Evolutionary conservation across 164 flowering plant genomes (phyloP).

Genomic region (Vitis cinerea): DNA sequence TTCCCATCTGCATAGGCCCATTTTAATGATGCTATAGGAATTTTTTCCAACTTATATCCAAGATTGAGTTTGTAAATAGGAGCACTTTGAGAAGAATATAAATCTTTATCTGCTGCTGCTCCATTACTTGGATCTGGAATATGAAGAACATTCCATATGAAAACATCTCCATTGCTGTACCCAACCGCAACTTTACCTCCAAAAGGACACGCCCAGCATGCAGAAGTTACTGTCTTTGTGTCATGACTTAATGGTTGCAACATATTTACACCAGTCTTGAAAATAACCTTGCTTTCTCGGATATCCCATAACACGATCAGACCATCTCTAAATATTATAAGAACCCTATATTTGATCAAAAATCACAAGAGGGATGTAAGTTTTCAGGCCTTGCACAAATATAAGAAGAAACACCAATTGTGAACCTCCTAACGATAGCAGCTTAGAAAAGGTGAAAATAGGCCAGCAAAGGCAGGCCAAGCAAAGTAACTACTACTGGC

Average conservation of each 20-base stretch:
- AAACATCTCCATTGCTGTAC: constrained; percentile 75
- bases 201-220: constrained; percentile 84
- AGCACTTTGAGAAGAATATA: constrained; percentile 31
- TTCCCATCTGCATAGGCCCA: constrained; percentile 76
- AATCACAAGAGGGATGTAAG: neutral
- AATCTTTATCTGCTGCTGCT: constrained; percentile 24
- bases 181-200: constrained; percentile 87
- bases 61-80: constrained; percentile 74
- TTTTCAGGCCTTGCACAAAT: neutral
- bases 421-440: neutral
- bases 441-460: neutral
- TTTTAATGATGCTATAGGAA: constrained; percentile 64
- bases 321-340: constrained; percentile 68
- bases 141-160: constrained; percentile 56
- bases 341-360: constrained; percentile 53
- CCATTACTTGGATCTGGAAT: constrained; percentile 29
- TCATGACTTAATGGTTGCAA: constrained; percentile 45
- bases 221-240: constrained; percentile 68
- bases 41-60: constrained; percentile 75
- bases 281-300: constrained; percentile 59
- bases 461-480: neutral
- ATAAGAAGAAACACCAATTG: neutral
- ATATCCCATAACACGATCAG: constrained; percentile 72
- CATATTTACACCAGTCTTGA: constrained; percentile 45
- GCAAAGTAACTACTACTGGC: neutral